Evolutionary conservation across 2,329 filamentous ascomycete species (phyloP).

Genomic region (Juglanconis juglandina): DNA sequence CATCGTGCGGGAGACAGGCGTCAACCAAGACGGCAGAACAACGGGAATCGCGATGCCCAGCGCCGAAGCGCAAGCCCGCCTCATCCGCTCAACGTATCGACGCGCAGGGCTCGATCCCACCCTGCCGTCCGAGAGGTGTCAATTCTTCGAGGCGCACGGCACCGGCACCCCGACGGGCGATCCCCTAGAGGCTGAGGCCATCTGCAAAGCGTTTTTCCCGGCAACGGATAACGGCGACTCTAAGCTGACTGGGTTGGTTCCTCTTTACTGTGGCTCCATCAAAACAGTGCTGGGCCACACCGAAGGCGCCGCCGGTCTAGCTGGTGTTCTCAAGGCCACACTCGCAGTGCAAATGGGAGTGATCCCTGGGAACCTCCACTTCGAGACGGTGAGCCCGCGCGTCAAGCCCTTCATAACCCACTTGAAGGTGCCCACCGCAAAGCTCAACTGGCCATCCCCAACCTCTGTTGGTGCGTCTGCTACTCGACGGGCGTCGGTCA

Average conservation of each 20-base stretch:
- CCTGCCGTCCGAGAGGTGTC: conserved; percentile 26
- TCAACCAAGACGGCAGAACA: conserved; percentile 45
- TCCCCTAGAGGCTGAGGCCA: conserved; percentile 33
- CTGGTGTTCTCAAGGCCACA: conserved; percentile 36
- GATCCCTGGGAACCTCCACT: conserved; percentile 34
- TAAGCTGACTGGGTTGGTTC: not conserved
- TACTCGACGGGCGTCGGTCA: not conserved
- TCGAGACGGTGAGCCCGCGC: conserved; percentile 31
- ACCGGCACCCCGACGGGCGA: conserved; percentile 21
- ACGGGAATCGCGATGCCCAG: conserved; percentile 36
- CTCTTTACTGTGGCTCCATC: conserved; percentile 25
- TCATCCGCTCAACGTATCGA: conserved; percentile 39
- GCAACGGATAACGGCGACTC: conserved; percentile 5
- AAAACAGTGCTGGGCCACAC: conserved; percentile 35
- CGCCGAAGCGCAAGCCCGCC: conserved; percentile 32
- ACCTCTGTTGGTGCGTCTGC: not conserved
- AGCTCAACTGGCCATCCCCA: conserved; percentile 18
- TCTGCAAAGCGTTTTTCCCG: conserved; percentile 28
- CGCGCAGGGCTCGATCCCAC: conserved; percentile 34
- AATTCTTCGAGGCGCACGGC: conserved; percentile 22
- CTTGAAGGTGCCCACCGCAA: conserved; percentile 18
- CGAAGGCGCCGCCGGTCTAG: conserved; percentile 40
- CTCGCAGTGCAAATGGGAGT: conserved; percentile 32
- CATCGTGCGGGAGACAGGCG: conserved; percentile 40
- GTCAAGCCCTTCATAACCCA: conserved; percentile 26